A percentile compares a stretch with the other conserved stretches of the same genome.
These are phyloP conservation scores for Podospora bellae-mahoneyi DNA, from an alignment of 495 filamentous ascomycete genomes.

Conservation along the genomic window DNA sequence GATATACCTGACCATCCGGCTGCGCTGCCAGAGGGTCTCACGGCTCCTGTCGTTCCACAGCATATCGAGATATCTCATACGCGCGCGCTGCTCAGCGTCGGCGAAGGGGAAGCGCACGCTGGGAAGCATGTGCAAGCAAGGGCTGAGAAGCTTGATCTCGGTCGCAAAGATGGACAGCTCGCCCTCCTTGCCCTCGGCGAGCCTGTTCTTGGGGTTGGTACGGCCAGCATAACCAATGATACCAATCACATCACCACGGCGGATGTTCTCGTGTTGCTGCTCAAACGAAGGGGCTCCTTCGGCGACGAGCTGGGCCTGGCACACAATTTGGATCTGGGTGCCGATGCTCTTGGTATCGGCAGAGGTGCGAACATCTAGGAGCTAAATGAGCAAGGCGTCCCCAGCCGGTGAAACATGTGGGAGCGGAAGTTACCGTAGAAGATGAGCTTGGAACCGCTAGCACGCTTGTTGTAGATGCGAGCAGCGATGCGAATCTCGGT, in stretches of 20 bases:
- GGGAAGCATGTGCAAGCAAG: slow-evolving; percentile 91
- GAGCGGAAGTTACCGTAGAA: slow-evolving; percentile 62
- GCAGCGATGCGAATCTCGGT: slow-evolving; percentile 70
- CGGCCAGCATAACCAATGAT: slow-evolving; percentile 86
- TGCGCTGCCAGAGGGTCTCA: slow-evolving; percentile 74
- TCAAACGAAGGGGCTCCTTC: slow-evolving; percentile 63
- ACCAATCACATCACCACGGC: slow-evolving; percentile 86
- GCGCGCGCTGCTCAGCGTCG: slow-evolving; percentile 83
- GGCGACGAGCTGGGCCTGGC: slow-evolving; percentile 69
- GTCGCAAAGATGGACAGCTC: slow-evolving; percentile 92
- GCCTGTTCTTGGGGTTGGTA: slow-evolving; percentile 80
- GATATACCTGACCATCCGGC: slow-evolving; percentile 81
- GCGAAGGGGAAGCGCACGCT: slow-evolving; percentile 90
- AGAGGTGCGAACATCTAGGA: slow-evolving; percentile 63
- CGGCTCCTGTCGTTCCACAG: slow-evolving; percentile 89
- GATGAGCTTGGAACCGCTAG: slow-evolving; percentile 75
- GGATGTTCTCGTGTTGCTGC: slow-evolving; percentile 84
- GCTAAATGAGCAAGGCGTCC: background rate
- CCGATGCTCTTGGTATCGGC: slow-evolving; percentile 49
- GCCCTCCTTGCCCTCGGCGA: slow-evolving; percentile 64
- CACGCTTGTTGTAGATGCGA: slow-evolving; percentile 84
- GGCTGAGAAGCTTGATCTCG: slow-evolving; percentile 78
- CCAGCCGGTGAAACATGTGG: no score
- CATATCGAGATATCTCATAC: slow-evolving; percentile 88
- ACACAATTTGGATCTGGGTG: slow-evolving; percentile 84